phyloP scores from a whole-genome alignment of 2,329 filamentous ascomycete species.

The Trichoderma asperellum region DNA sequence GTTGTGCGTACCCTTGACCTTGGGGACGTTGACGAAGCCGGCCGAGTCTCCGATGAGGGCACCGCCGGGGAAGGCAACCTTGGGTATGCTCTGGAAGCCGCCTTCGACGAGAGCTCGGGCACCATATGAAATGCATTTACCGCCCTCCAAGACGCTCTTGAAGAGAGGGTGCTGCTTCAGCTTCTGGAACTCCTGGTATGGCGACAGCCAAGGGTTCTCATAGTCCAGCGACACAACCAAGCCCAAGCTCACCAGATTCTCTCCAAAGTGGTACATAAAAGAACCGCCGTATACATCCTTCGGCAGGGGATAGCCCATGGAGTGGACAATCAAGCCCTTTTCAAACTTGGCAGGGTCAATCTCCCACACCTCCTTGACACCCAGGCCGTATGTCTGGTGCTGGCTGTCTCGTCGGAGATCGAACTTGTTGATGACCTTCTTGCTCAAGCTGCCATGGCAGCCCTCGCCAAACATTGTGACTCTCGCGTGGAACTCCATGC shows the following conservation, averaged over 20 bases:
- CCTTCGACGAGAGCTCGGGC: conserved; percentile 91
- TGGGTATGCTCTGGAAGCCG: conserved; percentile 96
- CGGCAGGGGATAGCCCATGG: conserved; percentile 88
- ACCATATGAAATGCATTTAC: conserved; percentile 96
- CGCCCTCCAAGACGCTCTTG: conserved; percentile 82
- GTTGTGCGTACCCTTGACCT: conserved; percentile 98
- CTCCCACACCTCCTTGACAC: conserved; percentile 98
- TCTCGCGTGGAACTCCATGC: conserved; percentile 96
- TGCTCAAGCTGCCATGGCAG: conserved; percentile 92
- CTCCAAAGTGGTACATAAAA: conserved; percentile 99
- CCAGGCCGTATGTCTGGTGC: conserved; percentile 92
- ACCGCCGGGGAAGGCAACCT: conserved; percentile 93
- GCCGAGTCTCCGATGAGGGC: conserved; percentile 95
- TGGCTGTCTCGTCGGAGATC: conserved; percentile 87
- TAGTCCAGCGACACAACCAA: conserved; percentile 95
- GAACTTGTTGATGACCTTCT: conserved; percentile 93
- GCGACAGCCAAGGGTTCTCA: conserved; percentile 92
- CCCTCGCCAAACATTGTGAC: conserved; percentile 93
- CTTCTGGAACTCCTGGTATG: conserved; percentile 96
- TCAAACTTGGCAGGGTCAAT: conserved; percentile 90
- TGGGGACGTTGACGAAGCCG: conserved; percentile 95
- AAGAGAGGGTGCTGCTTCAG: conserved; percentile 98
- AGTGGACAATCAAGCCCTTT: conserved; percentile 82
- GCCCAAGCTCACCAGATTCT: conserved; percentile 91
- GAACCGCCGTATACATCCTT: conserved; percentile 91